phyloP scores from a whole-genome alignment of 2,329 filamentous ascomycete genomes.

The Paraphoma sp. region DNA sequence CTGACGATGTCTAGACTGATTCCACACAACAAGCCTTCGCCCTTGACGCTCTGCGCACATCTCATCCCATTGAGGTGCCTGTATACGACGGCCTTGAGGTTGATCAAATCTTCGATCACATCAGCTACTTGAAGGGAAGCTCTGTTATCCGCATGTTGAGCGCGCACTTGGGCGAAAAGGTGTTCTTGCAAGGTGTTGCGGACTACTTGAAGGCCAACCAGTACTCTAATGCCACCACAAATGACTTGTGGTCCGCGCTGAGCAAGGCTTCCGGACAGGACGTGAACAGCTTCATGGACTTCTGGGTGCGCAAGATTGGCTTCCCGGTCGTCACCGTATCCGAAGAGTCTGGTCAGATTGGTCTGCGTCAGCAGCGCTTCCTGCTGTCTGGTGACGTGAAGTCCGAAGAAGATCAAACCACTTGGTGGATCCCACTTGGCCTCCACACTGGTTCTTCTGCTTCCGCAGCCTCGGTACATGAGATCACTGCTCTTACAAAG shows the following conservation, averaged over 20 bases:
- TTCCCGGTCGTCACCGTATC: constrained; percentile 88
- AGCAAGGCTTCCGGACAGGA: constrained; percentile 87
- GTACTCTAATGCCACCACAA: constrained; percentile 89
- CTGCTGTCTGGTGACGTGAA: constrained; percentile 90
- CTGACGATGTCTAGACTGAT: constrained; percentile 70
- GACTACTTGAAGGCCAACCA: constrained; percentile 87
- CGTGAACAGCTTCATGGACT: constrained; percentile 85
- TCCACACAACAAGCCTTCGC: constrained; percentile 90
- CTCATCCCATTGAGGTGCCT: constrained; percentile 94
- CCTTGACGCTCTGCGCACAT: constrained; percentile 87
- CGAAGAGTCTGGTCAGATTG: constrained; percentile 83
- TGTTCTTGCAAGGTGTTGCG: constrained; percentile 88
- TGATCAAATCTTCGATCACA: constrained; percentile 97
- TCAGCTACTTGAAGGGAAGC: constrained; percentile 96
- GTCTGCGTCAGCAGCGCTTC: constrained; percentile 86
- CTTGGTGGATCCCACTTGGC: constrained; percentile 94
- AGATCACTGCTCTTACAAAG: constrained; percentile 71
- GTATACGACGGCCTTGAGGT: constrained; percentile 93
- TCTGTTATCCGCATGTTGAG: constrained; percentile 97
- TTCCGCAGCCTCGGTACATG: constrained; percentile 65
- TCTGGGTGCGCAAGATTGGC: constrained; percentile 95
- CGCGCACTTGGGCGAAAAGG: constrained; percentile 84
- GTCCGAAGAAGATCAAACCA: constrained; percentile 86
- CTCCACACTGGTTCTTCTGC: constrained; percentile 73
- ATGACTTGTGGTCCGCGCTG: constrained; percentile 88